A percentile compares a stretch with the other conserved stretches of the same genome.
These are phyloP conservation scores for Saccharomyces paradoxus DNA, from an alignment of 805 yeast species.

Conservation along the genomic window DNA sequence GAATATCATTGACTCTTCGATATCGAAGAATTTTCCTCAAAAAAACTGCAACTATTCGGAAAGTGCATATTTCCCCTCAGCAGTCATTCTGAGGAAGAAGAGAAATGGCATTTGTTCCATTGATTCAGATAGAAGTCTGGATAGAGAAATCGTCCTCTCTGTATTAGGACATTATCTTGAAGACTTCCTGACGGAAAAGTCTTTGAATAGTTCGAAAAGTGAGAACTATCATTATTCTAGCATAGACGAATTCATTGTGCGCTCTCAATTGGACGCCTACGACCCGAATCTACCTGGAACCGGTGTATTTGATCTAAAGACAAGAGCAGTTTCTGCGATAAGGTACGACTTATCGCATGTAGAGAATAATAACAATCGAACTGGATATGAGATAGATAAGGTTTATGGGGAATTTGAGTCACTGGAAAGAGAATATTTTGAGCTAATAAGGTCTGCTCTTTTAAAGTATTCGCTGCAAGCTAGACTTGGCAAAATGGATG, in stretches of 20 bases:
- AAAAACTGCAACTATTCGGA: constrained; percentile 32
- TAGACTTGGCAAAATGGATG: constrained; percentile 93
- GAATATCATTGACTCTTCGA: constrained; percentile 32
- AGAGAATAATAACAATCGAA: constrained; percentile 43
- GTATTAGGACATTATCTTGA: constrained; percentile 76
- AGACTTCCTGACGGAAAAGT: constrained; percentile 39
- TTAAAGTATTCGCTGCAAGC: constrained; percentile 87
- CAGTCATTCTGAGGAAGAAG: constrained; percentile 48
- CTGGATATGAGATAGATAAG: constrained; percentile 59
- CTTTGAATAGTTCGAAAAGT: constrained; percentile 4
- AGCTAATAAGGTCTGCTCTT: constrained; percentile 65
- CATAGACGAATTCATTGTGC: constrained; percentile 60
- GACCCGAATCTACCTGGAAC: constrained; percentile 75
- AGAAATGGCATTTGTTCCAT: constrained; percentile 48
- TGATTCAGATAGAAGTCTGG: constrained; percentile 61
- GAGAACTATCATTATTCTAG: constrained; percentile 66
- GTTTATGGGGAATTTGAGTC: constrained; percentile 64
- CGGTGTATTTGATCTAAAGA: constrained; percentile 86
- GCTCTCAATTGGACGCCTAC: constrained; percentile 86
- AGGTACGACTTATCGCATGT: constrained; percentile 66
- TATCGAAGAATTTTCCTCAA: constrained; percentile 39
- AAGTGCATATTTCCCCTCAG: constrained; percentile 45
- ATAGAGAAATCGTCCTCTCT: constrained; percentile 59
- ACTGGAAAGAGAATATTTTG: constrained; percentile 72
- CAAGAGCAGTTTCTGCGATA: constrained; percentile 83